Evolutionary conservation across 2,329 filamentous ascomycete genomes (phyloP).

Genomic region (Botrytis porri): DNA sequence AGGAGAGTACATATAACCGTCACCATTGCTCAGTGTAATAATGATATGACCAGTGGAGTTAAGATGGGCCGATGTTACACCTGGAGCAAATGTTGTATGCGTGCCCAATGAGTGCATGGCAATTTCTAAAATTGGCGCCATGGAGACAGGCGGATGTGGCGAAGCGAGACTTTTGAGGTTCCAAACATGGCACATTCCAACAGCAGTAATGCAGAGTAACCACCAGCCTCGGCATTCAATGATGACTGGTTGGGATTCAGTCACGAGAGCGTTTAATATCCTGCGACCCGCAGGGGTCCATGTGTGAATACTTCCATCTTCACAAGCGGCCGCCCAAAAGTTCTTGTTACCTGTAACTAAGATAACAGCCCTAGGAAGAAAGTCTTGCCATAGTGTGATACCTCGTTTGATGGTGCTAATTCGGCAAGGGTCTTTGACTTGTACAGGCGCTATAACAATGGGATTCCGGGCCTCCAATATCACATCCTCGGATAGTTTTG

Average conservation of each 20-base stretch:
- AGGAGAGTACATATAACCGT: conserved; percentile 86
- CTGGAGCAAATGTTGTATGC: conserved; percentile 73
- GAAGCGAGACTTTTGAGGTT: conserved; percentile 80
- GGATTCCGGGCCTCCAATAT: conserved; percentile 90
- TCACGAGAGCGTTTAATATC: conserved; percentile 75
- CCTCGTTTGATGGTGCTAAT: conserved; percentile 80
- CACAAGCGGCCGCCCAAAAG: conserved; percentile 90
- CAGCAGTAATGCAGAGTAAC: conserved; percentile 84
- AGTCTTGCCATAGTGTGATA: conserved; percentile 88
- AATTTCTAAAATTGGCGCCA: conserved; percentile 84
- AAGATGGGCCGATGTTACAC: conserved; percentile 85
- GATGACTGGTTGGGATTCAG: conserved; percentile 92
- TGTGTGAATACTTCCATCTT: conserved; percentile 84
- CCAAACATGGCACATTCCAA: conserved; percentile 90
- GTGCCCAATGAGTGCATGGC: conserved; percentile 75
- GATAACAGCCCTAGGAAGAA: conserved; percentile 80
- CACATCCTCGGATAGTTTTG: conserved; percentile 63
- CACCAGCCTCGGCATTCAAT: conserved; percentile 86
- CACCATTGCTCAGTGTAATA: conserved; percentile 89
- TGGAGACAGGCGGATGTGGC: conserved; percentile 83
- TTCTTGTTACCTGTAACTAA: conserved; percentile 84
- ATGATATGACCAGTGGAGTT: conserved; percentile 85
- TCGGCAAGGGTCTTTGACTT: conserved; percentile 75
- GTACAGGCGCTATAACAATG: conserved; percentile 50
- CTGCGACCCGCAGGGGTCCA: conserved; percentile 92